These are phyloP conservation scores for Yarrowia sp. DNA, from an alignment of 805 yeast genomes.

Conservation along the genomic window DNA sequence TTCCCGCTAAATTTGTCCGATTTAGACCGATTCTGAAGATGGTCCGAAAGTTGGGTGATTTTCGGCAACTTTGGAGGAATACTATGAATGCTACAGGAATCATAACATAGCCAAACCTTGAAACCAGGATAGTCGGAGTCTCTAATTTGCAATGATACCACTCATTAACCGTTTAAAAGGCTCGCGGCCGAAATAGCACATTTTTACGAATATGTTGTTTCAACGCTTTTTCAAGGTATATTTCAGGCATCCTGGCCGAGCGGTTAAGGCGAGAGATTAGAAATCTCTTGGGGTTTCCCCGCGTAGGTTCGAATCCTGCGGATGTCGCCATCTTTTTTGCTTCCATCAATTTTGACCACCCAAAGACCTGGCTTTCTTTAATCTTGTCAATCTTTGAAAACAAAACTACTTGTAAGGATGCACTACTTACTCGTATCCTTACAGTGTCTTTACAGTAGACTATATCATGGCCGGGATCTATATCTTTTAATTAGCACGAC, in stretches of 20 bases:
- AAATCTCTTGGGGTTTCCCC: conserved; percentile 22
- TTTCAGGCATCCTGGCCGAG: conserved; percentile 10
- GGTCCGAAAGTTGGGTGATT: not conserved
- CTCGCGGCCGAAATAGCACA: not conserved
- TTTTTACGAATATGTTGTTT: not conserved
- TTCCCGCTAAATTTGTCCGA: not conserved
- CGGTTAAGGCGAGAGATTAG: conserved; percentile 22
- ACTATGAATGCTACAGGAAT: not conserved
- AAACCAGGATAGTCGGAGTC: no score
- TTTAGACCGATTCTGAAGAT: not conserved
- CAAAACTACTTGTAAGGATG: no score
- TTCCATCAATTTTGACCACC: not conserved
- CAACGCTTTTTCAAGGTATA: not conserved
- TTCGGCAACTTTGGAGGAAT: not conserved
- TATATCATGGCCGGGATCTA: no score
- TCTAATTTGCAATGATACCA: not conserved
- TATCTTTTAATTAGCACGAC: no score
- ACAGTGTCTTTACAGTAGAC: no score
- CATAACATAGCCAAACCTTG: not conserved
- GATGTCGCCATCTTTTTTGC: conserved; percentile 6
- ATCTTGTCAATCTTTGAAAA: not conserved
- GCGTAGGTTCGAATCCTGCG: conserved; percentile 23
- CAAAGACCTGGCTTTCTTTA: not conserved
- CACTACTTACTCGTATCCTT: no score
- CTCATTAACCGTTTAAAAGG: no score